Percentiles rank a stretch among this genome's conserved stretches.
Evolutionary conservation across 257 asterid genomes (phyloP).

Genomic region (Solanum pinnatisectum): DNA sequence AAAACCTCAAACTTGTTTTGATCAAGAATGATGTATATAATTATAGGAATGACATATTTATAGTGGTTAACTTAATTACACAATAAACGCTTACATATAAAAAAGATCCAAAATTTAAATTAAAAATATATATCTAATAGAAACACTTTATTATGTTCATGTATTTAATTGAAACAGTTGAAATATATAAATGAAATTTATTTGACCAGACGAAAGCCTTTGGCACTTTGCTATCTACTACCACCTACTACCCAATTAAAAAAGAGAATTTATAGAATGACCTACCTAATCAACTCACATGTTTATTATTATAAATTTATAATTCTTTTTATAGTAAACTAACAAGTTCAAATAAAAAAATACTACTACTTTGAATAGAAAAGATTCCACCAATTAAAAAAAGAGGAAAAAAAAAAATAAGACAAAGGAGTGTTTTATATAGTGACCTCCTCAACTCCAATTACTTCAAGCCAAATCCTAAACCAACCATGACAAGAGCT

Average conservation of each 20-base stretch:
- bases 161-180: too few species aligned
- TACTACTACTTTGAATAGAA: background rate
- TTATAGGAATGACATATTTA: background rate
- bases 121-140: too few species aligned
- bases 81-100: too few species aligned
- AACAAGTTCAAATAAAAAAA: background rate
- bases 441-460: background rate
- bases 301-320: background rate
- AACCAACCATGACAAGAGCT: background rate
- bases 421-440: background rate
- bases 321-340: background rate
- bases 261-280: background rate
- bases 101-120: too few species aligned
- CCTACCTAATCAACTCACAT: background rate
- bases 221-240: background rate
- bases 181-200: too few species aligned
- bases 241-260: background rate
- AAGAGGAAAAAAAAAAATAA: too few species aligned
- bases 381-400: background rate
- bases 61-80: background rate
- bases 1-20: background rate
- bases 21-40: background rate
- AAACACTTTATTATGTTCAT: too few species aligned
- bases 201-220: background rate
- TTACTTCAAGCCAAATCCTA: background rate